These are phyloP conservation scores for Coniophora puteana DNA, from an alignment of 1,284 basidiomycete genomes.

Conservation along the genomic window DNA sequence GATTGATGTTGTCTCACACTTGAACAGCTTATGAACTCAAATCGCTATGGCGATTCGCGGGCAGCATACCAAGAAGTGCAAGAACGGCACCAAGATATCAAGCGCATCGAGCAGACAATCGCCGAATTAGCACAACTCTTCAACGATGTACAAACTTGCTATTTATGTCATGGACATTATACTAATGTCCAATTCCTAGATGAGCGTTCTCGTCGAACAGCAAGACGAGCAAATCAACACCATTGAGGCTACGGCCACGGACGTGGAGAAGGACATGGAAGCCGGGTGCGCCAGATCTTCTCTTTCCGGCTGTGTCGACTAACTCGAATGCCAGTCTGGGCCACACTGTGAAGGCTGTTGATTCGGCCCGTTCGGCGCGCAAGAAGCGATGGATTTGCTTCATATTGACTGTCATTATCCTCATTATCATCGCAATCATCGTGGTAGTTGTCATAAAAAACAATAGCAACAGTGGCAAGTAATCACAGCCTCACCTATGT, in stretches of 20 bases:
- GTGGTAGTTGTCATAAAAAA: slow-evolving; percentile 51
- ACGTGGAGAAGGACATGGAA: slow-evolving; percentile 79
- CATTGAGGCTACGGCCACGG: slow-evolving; percentile 73
- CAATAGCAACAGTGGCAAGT: slow-evolving; percentile 19
- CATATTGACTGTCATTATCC: slow-evolving; percentile 60
- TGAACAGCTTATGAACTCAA: slow-evolving; percentile 80
- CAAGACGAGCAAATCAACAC: slow-evolving; percentile 85
- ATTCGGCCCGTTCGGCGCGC: slow-evolving; percentile 84
- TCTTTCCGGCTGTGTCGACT: slow-evolving; percentile 7
- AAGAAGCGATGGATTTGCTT: slow-evolving; percentile 96
- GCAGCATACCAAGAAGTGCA: slow-evolving; percentile 95
- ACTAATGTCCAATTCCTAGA: slow-evolving; percentile 48
- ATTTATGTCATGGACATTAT: slow-evolving; percentile 6
- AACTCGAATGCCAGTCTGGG: slow-evolving; percentile 46
- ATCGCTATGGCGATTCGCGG: slow-evolving; percentile 87
- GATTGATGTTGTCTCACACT: slow-evolving; percentile 1
- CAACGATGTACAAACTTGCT: slow-evolving; percentile 62
- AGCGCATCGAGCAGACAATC: slow-evolving; percentile 91
- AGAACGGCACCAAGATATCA: slow-evolving; percentile 93
- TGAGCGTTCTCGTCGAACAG: slow-evolving; percentile 89
- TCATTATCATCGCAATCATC: slow-evolving; percentile 62
- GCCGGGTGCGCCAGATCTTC: slow-evolving; percentile 56
- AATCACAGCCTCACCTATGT: too few species aligned
- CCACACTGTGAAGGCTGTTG: slow-evolving; percentile 85
- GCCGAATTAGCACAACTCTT: slow-evolving; percentile 94